Evolutionary conservation across 73 alveolate genomes (phyloP).

Genomic region (Diophrys sp.): DNA sequence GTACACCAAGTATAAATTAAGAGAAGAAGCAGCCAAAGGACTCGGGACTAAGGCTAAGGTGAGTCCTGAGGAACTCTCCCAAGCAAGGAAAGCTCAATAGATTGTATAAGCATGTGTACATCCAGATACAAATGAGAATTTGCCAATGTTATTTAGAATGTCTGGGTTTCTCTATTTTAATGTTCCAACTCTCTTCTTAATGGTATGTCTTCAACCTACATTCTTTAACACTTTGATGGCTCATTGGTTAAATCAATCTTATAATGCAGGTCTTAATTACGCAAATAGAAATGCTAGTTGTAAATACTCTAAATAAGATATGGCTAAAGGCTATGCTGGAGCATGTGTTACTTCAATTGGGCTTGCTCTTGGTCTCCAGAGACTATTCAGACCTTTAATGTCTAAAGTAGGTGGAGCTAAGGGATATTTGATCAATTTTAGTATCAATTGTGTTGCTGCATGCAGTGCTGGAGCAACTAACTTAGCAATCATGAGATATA

Average conservation of each 20-base stretch:
- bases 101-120: not conserved
- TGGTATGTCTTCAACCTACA: constrained; percentile 30
- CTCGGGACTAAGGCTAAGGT: not conserved
- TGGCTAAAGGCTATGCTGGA: constrained; percentile 39
- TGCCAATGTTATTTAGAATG: constrained; percentile 15
- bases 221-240: constrained; percentile 26
- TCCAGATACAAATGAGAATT: not conserved
- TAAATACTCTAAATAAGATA: constrained; percentile 28
- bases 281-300: constrained; percentile 65
- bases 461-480: constrained; percentile 61
- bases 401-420: constrained; percentile 31
- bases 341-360: constrained; percentile 47
- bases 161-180: constrained; percentile 55
- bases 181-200: constrained; percentile 47
- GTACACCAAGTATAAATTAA: not conserved
- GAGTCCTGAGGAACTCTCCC: not conserved
- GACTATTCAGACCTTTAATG: constrained; percentile 5
- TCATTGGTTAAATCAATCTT: constrained; percentile 62
- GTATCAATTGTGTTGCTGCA: constrained; percentile 39
- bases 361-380: constrained; percentile 19
- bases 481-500: constrained; percentile 54
- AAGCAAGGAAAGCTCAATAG: too few species aligned
- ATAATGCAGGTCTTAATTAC: constrained; percentile 66
- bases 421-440: constrained; percentile 22
- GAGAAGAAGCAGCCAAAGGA: not conserved